Base-by-base conservation (phyloP, 768 basidiomycete species). In the Wakefieldia striispora region DNA sequence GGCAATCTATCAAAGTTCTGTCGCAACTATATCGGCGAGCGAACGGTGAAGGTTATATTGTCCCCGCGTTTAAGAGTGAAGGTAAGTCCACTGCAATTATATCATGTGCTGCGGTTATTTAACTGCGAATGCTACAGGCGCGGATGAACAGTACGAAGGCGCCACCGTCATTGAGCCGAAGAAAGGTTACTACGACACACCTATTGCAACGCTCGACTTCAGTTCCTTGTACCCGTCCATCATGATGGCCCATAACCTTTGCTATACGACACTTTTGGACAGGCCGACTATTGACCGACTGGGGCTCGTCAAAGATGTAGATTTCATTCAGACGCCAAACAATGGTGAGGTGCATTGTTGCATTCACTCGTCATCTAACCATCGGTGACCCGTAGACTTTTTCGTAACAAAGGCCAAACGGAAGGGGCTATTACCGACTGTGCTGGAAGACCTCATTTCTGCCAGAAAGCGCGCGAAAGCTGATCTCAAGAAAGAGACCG, bases 231-330 rank as follows among this genome's bases (percentile, higher is more conserved):
- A 99, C 69, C 97, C 97, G 4, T 98, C 97, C 0, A 98, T 99
- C 71, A 99, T 99, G 97, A 97, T 97, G 95, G 97, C 95, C 3
- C 97, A 99, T 70, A 99, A 99, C 64, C 74, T 99, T 1, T 99
- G 97, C 67, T 99, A 98, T 64, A 97, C 97, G 0, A 97, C 97
- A 0, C 75, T 98, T n/a, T 68, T 97, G 33, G 91, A 97, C 54
- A 88, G 83, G 64, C 38, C 50, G 6, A 88, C 86, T 0, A 86
- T 95, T 12, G 87, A 92, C 17, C 79, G 88, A 17, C 72, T 98
- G 13, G 71, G 76, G 8, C 76, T 98, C 17, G 80, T 82, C 29
- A 91, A 88, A 64, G 92, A 90, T 54, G 77, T 84, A 7, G 95
- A 99, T 68, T 99, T 97, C 62, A 86, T 91, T 48, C 83, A 88